phyloP scores from a whole-genome alignment of 768 basidiomycete species.

The Pleurotus citrinopileatus region DNA sequence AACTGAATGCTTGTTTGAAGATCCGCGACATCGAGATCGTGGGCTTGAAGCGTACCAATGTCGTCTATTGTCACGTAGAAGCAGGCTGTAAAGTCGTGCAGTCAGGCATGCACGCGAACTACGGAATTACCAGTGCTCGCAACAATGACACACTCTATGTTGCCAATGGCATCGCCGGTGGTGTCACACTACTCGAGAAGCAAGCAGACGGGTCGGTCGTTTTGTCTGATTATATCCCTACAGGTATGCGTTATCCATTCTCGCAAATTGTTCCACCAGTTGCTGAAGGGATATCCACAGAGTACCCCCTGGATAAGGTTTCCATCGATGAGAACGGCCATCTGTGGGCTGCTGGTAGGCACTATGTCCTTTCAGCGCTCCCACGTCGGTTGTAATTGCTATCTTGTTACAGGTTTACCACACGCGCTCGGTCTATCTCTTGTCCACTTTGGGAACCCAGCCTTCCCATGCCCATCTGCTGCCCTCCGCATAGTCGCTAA shows the following conservation, averaged over 20 bases:
- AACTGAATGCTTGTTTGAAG: slow-evolving; percentile 13
- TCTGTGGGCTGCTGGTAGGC: slow-evolving; percentile 60
- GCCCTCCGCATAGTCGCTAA: slow-evolving; percentile 55
- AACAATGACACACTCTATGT: slow-evolving; percentile 67
- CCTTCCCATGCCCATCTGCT: slow-evolving; percentile 40
- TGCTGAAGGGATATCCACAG: neutral
- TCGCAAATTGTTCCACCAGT: neutral
- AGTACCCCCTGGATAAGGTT: slow-evolving; percentile 47
- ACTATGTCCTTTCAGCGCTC: neutral
- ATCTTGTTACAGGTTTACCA: slow-evolving; percentile 35
- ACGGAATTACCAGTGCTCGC: slow-evolving; percentile 56
- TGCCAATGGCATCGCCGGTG: slow-evolving; percentile 40
- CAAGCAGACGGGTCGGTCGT: slow-evolving; percentile 59
- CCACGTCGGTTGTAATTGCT: neutral
- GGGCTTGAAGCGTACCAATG: slow-evolving; percentile 38
- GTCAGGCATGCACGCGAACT: slow-evolving; percentile 45
- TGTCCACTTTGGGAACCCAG: slow-evolving; percentile 42
- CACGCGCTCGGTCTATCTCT: slow-evolving; percentile 28
- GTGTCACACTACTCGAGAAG: slow-evolving; percentile 50
- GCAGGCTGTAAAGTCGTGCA: slow-evolving; percentile 61
- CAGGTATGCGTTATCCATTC: slow-evolving; percentile 37
- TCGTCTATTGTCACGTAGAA: slow-evolving; percentile 64
- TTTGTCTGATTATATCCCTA: slow-evolving; percentile 46
- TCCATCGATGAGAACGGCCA: slow-evolving; percentile 56
- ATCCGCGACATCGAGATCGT: slow-evolving; percentile 20